phyloP scores from a whole-genome alignment of 257 asterid genomes.

The Solanum boliviense region DNA sequence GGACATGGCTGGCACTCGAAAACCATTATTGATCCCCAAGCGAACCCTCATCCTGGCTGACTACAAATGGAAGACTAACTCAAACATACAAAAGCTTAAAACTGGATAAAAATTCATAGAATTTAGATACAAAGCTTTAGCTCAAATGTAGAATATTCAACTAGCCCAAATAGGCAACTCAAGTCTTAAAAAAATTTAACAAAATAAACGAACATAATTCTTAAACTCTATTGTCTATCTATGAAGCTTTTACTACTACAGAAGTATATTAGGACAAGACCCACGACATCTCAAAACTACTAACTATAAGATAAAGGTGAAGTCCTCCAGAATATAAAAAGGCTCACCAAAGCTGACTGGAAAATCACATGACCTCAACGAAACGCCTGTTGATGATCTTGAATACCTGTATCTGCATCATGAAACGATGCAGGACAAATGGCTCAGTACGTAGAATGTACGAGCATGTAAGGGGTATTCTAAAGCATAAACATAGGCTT shows the following conservation, averaged over 20 bases:
- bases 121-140: neutral
- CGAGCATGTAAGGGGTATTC: neutral
- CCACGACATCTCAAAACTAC: neutral
- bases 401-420: neutral
- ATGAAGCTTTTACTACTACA: neutral
- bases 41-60: neutral
- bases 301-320: neutral
- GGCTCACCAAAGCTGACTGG: neutral
- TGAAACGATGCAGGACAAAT: neutral
- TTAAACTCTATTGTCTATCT: neutral
- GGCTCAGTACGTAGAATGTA: neutral
- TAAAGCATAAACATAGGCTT: neutral
- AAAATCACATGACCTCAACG: neutral
- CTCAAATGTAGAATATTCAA: neutral
- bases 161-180: neutral
- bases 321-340: neutral
- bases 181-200: neutral
- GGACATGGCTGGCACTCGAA: neutral
- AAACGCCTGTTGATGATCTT: neutral
- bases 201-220: neutral
- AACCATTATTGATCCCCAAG: neutral
- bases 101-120: no score
- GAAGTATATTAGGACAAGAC: neutral
- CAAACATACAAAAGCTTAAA: no score
- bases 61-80: neutral